Percentiles rank a stretch among this genome's conserved stretches.
phyloP scores from a whole-genome alignment of 176 grass and related monocot genomes.

The Aechmea fasciata region DNA sequence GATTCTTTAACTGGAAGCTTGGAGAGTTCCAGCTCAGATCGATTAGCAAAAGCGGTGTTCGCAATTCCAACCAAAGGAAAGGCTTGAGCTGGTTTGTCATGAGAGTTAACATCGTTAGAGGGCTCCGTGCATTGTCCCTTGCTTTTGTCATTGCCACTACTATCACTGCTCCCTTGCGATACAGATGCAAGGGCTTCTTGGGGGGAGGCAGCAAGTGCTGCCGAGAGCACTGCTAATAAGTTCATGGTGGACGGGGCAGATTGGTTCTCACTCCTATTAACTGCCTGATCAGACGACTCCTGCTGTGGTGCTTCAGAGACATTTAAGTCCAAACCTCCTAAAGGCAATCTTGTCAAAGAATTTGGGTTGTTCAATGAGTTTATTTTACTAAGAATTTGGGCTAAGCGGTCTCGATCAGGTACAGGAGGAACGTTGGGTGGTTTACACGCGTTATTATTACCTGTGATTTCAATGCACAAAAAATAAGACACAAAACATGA shows the following conservation, averaged over 20 bases:
- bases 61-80: slow-evolving; percentile 26
- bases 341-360: slow-evolving; percentile 37
- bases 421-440: slow-evolving; percentile 34
- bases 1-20: slow-evolving; percentile 26
- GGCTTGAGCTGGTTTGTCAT: slow-evolving; percentile 25
- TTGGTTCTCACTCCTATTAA: slow-evolving; percentile 27
- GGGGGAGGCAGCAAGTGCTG: slow-evolving; percentile 42
- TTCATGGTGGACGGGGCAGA: slow-evolving; percentile 51
- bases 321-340: slow-evolving; percentile 75
- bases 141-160: slow-evolving; percentile 78
- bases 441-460: slow-evolving; percentile 47
- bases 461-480: slow-evolving; percentile 24
- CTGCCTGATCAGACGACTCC: slow-evolving; percentile 37
- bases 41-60: slow-evolving; percentile 13
- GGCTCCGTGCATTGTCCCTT: slow-evolving; percentile 51
- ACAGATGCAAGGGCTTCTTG: slow-evolving; percentile 54
- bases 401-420: slow-evolving; percentile 62
- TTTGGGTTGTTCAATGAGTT: slow-evolving; percentile 54
- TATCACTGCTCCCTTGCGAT: slow-evolving; percentile 87
- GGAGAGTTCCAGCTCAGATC: slow-evolving; percentile 15
- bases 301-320: slow-evolving; percentile 38
- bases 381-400: slow-evolving; percentile 78
- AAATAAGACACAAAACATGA: background rate
- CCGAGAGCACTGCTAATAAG: slow-evolving; percentile 54
- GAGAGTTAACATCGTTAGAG: slow-evolving; percentile 39